Conservation (phyloP, 202 grass and related monocot species). For the Alloteropsis angusta region DNA sequence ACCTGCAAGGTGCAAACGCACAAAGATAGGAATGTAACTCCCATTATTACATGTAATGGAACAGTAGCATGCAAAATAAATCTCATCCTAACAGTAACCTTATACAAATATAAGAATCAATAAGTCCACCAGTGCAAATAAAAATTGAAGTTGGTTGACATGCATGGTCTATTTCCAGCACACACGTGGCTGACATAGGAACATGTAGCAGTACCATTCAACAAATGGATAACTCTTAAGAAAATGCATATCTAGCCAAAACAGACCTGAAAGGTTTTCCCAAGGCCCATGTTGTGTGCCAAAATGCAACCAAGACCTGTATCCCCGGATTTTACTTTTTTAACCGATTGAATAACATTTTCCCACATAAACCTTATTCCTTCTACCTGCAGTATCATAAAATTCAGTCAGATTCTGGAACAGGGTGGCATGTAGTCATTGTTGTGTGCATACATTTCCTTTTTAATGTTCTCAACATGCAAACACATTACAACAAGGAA, state of each 20-base stretch:
- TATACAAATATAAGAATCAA: not conserved
- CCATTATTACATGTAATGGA: slow-evolving; percentile 5
- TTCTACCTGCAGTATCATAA: slow-evolving; percentile 51
- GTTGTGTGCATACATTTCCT: no score
- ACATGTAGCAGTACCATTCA: not conserved
- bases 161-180: not conserved
- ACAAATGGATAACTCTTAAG: slow-evolving; percentile 2
- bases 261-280: slow-evolving; percentile 95
- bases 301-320: slow-evolving; percentile 98
- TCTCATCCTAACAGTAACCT: not conserved
- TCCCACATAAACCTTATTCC: slow-evolving; percentile 99
- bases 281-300: slow-evolving; percentile 96
- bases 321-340: slow-evolving; percentile 80
- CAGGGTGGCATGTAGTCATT: not conserved
- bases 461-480: not conserved
- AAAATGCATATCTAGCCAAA: slow-evolving; percentile 16
- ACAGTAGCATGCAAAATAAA: slow-evolving; percentile 6
- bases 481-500: slow-evolving; percentile 4
- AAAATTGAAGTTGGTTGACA: not conserved
- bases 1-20: slow-evolving; percentile 48
- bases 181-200: not conserved
- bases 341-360: slow-evolving; percentile 91
- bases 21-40: slow-evolving; percentile 9
- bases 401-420: slow-evolving; percentile 13
- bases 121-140: not conserved